Evolutionary conservation across 1,284 basidiomycete species (phyloP).

Genomic region (Fistulina hepatica): DNA sequence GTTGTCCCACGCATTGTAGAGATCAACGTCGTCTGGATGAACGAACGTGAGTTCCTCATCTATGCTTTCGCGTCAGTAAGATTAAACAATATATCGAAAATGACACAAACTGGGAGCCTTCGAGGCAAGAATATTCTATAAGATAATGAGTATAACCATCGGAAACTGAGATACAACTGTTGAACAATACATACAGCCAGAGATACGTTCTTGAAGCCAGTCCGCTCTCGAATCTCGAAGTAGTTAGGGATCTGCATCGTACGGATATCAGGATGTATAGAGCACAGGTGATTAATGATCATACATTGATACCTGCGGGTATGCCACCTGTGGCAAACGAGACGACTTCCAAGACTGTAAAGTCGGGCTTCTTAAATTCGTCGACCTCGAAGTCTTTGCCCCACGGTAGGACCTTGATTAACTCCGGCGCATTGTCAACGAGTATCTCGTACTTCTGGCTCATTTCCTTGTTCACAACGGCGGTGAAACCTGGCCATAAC

Average conservation of each 20-base stretch:
- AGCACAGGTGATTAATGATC: conserved; percentile 13
- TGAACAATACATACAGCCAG: conserved; percentile 40
- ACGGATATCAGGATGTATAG: neutral
- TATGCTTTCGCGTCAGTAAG: conserved; percentile 19
- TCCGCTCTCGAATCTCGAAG: conserved; percentile 68
- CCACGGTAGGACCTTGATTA: conserved; percentile 78
- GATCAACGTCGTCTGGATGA: conserved; percentile 56
- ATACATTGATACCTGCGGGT: conserved; percentile 73
- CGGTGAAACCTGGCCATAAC: conserved; percentile 60
- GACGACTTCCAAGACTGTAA: conserved; percentile 71
- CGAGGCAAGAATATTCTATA: conserved; percentile 68
- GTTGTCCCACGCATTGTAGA: conserved; percentile 69
- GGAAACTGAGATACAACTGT: conserved; percentile 1
- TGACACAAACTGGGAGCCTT: conserved; percentile 60
- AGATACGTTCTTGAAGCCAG: conserved; percentile 78
- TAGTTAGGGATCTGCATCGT: conserved; percentile 50
- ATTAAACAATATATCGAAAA: neutral
- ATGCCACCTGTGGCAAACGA: conserved; percentile 70
- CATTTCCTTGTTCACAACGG: conserved; percentile 74
- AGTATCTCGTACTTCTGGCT: conserved; percentile 72
- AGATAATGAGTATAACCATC: neutral
- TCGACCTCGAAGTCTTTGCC: conserved; percentile 75
- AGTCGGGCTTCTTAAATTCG: conserved; percentile 75
- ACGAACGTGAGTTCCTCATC: conserved; percentile 74
- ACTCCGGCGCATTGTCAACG: conserved; percentile 60